These are phyloP conservation scores for Papiliotrema flavescens DNA, from an alignment of 1,284 basidiomycete genomes.

Conservation along the genomic window DNA sequence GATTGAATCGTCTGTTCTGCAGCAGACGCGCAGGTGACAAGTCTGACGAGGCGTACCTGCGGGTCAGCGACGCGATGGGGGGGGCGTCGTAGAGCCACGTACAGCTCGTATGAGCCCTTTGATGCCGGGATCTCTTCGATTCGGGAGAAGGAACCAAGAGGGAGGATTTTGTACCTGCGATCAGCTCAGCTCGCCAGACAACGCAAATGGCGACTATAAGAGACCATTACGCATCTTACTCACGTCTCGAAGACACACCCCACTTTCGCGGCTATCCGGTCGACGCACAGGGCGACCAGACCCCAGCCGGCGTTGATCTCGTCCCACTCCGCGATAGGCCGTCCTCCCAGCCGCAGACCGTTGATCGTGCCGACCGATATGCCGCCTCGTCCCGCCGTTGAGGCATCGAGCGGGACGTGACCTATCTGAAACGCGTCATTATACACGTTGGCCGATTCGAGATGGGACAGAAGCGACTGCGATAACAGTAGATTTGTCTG, in stretches of 20 bases:
- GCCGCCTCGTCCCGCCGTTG: constrained; percentile 47
- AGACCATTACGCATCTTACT: constrained; percentile 19
- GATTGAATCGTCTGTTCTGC: constrained; percentile 92
- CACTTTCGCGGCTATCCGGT: constrained; percentile 84
- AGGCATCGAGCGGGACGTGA: constrained; percentile 52
- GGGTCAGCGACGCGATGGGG: constrained; percentile 2
- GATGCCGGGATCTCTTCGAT: constrained; percentile 80
- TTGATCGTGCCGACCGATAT: constrained; percentile 91
- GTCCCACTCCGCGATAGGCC: constrained; percentile 88
- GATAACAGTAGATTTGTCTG: constrained; percentile 44
- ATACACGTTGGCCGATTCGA: constrained; percentile 94
- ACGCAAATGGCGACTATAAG: no score
- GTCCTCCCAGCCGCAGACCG: constrained; percentile 82
- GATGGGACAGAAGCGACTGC: constrained; percentile 51
- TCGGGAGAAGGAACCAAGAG: constrained; percentile 87
- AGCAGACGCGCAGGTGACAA: constrained; percentile 68
- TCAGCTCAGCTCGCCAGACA: background rate
- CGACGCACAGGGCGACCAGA: constrained; percentile 83
- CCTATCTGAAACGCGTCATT: constrained; percentile 99
- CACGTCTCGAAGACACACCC: constrained; percentile 82
- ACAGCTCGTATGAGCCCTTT: constrained; percentile 81
- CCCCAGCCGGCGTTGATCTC: constrained; percentile 99
- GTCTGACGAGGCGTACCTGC: constrained; percentile 70
- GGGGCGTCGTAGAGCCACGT: constrained; percentile 46
- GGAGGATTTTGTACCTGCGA: constrained; percentile 75